Base-by-base conservation (phyloP, 1,284 basidiomycete genomes). In the Mrakiaceae sp. region DNA sequence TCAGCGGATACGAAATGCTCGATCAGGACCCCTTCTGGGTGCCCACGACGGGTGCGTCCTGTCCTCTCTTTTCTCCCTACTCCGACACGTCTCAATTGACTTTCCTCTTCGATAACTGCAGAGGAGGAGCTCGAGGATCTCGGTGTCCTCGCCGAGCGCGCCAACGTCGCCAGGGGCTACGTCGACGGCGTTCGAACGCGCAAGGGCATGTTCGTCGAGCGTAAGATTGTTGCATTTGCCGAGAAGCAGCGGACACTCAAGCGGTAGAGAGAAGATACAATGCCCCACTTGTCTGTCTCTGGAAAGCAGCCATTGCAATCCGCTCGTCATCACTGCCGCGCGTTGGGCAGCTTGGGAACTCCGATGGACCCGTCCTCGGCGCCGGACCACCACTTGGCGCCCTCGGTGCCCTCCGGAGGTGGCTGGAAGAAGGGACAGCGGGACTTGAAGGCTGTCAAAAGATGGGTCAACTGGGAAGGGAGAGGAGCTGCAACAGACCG, bases 11-110 rank as follows among this genome's bases (percentile, higher is more conserved):
- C 75, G 90, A 95, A 74, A 81, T 91, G 70, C 81, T 96, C 44
- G 89, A 93, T 76, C 84, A 87, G 70, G 93, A 98, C 79, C 96
- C 96, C 3, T 98, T 95, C 80, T 98, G 96, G 96, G 94, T 98
- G 0, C 96, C 96, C 0, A 92, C 91, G 7, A 98, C 96, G 0
- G 62, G 62, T 64, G 8, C 42, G 56, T 64, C 42, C 58, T 27
- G 5, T 54, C 48, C 16, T 3, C 8, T 39, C 55, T 43, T 48
- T 43, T 51, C 48, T 58, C 3, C 14, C 27, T 56, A 3, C 14
- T 42, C 16, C 5, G 44, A 16, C 16, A 8, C 16, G 8, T 57
- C 8, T 58, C 4, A 16, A 5, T 44, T 47, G 43, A 9, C 49
- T 39, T 52, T 52, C 48, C 48, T 48, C 14, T 10, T 50, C 40